Evolutionary conservation across 768 basidiomycete genomes (phyloP).

Genomic region (Hericium erinaceus): DNA sequence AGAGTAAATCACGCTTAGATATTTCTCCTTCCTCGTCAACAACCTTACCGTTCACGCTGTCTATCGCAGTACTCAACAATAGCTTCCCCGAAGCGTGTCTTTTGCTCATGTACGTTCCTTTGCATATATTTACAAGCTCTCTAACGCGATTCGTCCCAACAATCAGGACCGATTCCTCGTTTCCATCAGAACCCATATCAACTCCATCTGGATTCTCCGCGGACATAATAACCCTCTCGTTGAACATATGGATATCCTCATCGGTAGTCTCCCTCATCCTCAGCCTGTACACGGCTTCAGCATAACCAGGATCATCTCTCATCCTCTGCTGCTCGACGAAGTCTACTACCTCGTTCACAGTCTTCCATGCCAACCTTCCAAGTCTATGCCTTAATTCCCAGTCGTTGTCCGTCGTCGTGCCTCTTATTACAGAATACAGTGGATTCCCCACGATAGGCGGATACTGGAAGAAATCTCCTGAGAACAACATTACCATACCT

Average conservation of each 20-base stretch:
- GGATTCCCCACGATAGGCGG: slow-evolving; percentile 22
- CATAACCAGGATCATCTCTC: background rate
- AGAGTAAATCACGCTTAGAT: no score
- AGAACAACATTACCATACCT: slow-evolving; percentile 22
- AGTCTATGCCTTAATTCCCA: background rate
- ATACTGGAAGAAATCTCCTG: slow-evolving; percentile 27
- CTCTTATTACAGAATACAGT: slow-evolving; percentile 19
- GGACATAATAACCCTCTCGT: background rate
- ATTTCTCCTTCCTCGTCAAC: no score
- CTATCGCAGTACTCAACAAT: no score
- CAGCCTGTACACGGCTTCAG: background rate
- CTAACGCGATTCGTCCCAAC: background rate
- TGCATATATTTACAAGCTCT: no score
- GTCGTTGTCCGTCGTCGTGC: background rate
- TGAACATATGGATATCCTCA: background rate
- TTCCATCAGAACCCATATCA: background rate
- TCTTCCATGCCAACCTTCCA: background rate
- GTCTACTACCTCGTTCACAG: background rate
- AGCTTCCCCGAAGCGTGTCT: no score
- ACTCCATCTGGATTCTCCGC: background rate
- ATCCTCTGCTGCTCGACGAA: background rate
- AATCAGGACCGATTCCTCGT: background rate
- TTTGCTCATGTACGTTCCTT: no score
- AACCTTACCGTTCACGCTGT: no score
- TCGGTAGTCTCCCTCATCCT: background rate